Conservation (phyloP, 208 protist genomes). For the Porcisia hertigi region DNA sequence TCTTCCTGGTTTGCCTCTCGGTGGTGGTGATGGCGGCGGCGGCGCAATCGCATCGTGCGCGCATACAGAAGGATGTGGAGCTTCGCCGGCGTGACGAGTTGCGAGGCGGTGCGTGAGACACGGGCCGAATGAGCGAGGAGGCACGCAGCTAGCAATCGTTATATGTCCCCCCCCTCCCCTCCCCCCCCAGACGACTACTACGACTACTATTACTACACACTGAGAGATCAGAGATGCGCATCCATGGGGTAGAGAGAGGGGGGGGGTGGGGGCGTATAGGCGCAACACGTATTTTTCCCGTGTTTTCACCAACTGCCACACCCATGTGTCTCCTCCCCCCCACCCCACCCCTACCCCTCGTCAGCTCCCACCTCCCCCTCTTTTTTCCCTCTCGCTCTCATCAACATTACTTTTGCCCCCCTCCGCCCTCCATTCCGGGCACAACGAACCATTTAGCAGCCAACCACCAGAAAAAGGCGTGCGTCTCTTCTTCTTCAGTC, state of each 20-base stretch:
- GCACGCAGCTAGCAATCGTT: background rate
- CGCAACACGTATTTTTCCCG: too few relatives aligned
- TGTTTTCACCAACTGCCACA: too few relatives aligned
- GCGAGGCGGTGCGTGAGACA: conserved; percentile 20
- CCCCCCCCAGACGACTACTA: background rate
- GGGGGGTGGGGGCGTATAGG: too few relatives aligned
- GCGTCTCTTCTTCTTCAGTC: background rate
- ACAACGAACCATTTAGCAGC: background rate
- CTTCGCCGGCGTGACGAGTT: conserved; percentile 6
- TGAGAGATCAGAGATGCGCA: background rate
- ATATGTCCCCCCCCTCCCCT: background rate
- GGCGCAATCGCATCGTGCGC: conserved; percentile 5
- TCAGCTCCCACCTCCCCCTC: too few relatives aligned
- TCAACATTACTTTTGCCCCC: too few relatives aligned
- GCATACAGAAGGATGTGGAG: conserved; percentile 17
- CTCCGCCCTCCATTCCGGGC: background rate
- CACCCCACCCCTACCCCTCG: too few relatives aligned
- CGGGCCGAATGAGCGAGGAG: background rate
- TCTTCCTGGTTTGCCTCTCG: conserved; percentile 13
- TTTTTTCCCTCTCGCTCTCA: too few relatives aligned
- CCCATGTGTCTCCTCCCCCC: too few relatives aligned
- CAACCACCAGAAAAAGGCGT: background rate
- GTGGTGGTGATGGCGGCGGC: conserved; percentile 13
- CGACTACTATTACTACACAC: background rate
- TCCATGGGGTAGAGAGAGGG: background rate